Conservation (phyloP, 2,329 filamentous ascomycete species). For the Phialophora macrospora region DNA sequence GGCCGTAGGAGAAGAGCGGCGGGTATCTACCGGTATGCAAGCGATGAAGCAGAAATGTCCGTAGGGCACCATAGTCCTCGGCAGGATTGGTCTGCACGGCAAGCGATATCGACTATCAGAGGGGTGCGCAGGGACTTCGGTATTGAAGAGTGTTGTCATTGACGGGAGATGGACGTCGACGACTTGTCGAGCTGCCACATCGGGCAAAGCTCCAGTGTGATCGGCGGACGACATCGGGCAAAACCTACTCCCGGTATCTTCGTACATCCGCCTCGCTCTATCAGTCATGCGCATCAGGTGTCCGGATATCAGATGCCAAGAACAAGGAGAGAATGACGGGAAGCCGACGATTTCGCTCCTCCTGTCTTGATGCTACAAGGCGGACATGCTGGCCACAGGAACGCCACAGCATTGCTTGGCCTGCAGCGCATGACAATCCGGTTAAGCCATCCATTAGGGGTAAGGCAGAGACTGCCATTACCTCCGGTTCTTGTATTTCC, state of each 20-base stretch:
- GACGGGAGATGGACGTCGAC: slow-evolving; percentile 6
- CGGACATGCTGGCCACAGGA: background rate
- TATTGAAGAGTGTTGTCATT: slow-evolving; percentile 6
- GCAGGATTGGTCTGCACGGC: slow-evolving; percentile 5
- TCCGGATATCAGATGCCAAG: slow-evolving; percentile 8
- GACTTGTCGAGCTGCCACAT: slow-evolving; percentile 4
- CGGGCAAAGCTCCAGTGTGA: slow-evolving; percentile 6
- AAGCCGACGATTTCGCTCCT: background rate
- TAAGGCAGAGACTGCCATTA: background rate
- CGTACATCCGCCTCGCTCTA: background rate
- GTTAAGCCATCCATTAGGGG: background rate
- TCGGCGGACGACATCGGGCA: slow-evolving; percentile 2
- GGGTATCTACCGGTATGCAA: background rate
- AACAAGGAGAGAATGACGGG: slow-evolving; percentile 9
- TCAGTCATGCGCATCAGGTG: background rate
- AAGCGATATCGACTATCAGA: slow-evolving; percentile 12
- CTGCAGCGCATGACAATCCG: background rate
- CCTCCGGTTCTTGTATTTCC: background rate
- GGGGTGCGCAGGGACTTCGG: background rate
- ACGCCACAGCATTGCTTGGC: background rate
- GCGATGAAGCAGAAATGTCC: background rate
- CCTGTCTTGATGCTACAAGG: background rate
- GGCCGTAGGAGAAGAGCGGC: slow-evolving; percentile 11
- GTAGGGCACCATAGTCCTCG: background rate
- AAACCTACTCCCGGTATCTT: slow-evolving; percentile 11